phyloP scores from a whole-genome alignment of 2,329 filamentous ascomycete species.

The Cladophialophora psammophila region DNA sequence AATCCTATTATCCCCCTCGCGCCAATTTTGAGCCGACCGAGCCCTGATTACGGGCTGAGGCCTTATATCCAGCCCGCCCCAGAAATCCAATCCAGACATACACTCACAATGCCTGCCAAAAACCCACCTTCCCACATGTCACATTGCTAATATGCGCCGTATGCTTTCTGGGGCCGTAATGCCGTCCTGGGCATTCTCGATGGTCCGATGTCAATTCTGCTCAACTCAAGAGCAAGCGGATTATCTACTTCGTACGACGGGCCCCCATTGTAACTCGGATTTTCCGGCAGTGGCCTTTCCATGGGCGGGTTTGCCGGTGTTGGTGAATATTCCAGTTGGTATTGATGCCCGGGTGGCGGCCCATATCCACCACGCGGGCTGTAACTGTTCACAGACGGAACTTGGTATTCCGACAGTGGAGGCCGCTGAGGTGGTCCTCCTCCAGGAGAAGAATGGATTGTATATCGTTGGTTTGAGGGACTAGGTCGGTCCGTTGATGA shows the following conservation, averaged over 20 bases:
- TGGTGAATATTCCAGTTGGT: slow-evolving; percentile 27
- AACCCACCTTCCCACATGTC: background rate
- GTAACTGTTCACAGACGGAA: slow-evolving; percentile 30
- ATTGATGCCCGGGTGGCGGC: slow-evolving; percentile 21
- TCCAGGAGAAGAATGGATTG: slow-evolving; percentile 30
- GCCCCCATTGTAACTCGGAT: background rate
- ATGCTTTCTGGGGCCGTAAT: slow-evolving; percentile 30
- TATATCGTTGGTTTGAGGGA: slow-evolving; percentile 27
- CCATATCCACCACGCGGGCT: slow-evolving; percentile 22
- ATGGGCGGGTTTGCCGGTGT: slow-evolving; percentile 36
- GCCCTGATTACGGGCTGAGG: background rate
- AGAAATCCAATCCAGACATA: background rate
- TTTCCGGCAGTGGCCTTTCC: background rate
- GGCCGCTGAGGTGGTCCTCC: slow-evolving; percentile 26
- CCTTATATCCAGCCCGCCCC: background rate
- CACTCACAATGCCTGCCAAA: background rate
- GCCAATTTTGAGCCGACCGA: background rate
- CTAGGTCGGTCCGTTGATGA: slow-evolving; percentile 22
- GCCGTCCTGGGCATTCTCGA: slow-evolving; percentile 35
- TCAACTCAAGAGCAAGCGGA: slow-evolving; percentile 66
- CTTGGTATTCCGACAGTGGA: slow-evolving; percentile 38
- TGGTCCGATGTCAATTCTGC: slow-evolving; percentile 57
- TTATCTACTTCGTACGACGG: slow-evolving; percentile 44
- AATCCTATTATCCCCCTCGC: background rate
- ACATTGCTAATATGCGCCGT: slow-evolving; percentile 32